phyloP scores from a whole-genome alignment of 805 yeast genomes.

The Kuraishia molischiana region DNA sequence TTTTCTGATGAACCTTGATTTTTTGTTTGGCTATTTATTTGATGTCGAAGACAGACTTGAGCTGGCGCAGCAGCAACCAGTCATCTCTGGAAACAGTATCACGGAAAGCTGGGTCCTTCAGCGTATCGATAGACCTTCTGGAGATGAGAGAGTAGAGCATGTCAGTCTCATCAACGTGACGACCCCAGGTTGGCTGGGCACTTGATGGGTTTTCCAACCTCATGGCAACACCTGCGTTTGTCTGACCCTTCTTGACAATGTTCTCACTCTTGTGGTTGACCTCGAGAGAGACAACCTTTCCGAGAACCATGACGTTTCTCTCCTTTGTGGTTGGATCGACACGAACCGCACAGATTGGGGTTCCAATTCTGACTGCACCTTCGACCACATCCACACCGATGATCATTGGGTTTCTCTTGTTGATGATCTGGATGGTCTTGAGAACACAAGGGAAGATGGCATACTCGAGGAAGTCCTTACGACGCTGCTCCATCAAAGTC shows the following conservation, averaged over 20 bases:
- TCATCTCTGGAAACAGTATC: conserved; percentile 90
- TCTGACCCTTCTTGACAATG: conserved; percentile 84
- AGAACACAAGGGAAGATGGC: conserved; percentile 95
- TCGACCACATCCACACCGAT: conserved; percentile 96
- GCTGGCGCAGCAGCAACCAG: conserved; percentile 84
- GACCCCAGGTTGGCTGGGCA: conserved; percentile 97
- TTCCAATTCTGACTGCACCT: conserved; percentile 82
- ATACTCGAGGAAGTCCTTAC: conserved; percentile 76
- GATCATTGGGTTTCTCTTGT: conserved; percentile 98
- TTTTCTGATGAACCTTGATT: too few relatives aligned
- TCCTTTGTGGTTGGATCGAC: conserved; percentile 78
- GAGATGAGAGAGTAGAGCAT: conserved; percentile 81
- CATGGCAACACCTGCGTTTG: conserved; percentile 98
- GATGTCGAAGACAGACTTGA: conserved; percentile 84
- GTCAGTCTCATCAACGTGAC: conserved; percentile 95
- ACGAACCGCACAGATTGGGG: conserved; percentile 93
- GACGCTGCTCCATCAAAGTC: conserved; percentile 79
- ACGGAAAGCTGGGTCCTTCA: conserved; percentile 97
- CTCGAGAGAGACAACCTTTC: conserved; percentile 88
- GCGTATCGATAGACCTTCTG: conserved; percentile 89
- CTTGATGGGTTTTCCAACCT: conserved; percentile 88
- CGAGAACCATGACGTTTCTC: conserved; percentile 61
- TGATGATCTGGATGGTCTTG: conserved; percentile 90
- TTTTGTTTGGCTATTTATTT: too few relatives aligned
- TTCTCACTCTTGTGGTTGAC: conserved; percentile 85